phyloP scores from a whole-genome alignment of 257 asterid genomes.

The Rehmannia glutinosa region DNA sequence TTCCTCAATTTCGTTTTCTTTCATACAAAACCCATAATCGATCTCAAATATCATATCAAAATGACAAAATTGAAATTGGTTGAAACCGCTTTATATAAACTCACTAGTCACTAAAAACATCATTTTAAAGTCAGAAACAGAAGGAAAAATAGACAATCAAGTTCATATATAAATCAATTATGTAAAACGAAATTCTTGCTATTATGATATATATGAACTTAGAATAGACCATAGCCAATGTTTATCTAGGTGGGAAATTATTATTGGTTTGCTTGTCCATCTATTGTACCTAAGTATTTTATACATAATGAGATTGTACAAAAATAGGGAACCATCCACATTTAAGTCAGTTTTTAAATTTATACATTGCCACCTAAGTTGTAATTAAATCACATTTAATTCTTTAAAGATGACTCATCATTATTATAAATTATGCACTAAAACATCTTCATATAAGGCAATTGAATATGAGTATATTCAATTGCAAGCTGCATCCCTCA shows the following conservation, averaged over 20 bases:
- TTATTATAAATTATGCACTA: neutral
- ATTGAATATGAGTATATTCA: neutral
- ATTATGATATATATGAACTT: neutral
- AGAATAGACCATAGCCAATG: neutral
- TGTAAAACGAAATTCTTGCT: no score
- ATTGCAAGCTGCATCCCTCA: constrained; percentile 20
- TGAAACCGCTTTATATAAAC: no score
- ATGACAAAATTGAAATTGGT: no score
- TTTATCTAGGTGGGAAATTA: neutral
- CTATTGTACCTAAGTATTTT: neutral
- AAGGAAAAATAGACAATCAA: no score
- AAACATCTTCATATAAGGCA: neutral
- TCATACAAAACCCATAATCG: no score
- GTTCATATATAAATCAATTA: no score
- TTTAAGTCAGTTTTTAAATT: constrained; percentile 8
- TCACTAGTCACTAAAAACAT: no score
- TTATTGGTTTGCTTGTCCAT: no score
- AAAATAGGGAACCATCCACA: constrained; percentile 18
- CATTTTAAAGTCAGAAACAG: no score
- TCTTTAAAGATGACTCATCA: neutral
- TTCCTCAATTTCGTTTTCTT: no score
- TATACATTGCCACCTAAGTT: neutral
- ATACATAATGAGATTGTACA: neutral
- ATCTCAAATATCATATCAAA: no score
- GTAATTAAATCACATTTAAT: constrained; percentile 2